Base-by-base conservation (phyloP, 352 stramenopile genomes). In the Globisporangium echinulatum region DNA sequence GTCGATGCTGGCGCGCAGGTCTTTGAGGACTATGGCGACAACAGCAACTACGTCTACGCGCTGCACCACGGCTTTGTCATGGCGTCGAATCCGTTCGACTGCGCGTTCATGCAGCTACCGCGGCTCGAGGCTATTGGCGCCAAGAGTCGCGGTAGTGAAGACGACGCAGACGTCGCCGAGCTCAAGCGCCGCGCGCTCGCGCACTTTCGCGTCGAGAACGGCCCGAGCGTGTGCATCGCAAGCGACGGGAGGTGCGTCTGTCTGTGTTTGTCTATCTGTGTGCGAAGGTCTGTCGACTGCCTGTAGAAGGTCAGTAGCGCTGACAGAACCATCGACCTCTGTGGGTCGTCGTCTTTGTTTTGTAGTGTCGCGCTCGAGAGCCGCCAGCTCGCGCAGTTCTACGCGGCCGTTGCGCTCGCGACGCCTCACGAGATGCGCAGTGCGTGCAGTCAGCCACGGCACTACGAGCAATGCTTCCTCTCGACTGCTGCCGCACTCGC, bases 11-110 rank as follows among this genome's bases (percentile, higher is more conserved):
- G 56, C 8, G 43, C 66, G 3, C 90, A 98, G 59, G 64, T 98
- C 6, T 92, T 97, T 57, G 94, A 98, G 74, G 92, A 98, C 70
- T 98, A 98, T 48, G 92, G 92, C n/a, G 90, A 97, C 76, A 97
- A 96, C 62, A 81, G 83, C 71, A 97, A 96, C 61, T 90, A 88
- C 66, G 69, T 87, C 5, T 92, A 89, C 56, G 77, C 97, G 17
- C 53, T 96, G 39, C 75, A 96, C 53, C 91, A 98, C 65, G 94
- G 89, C 0, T 98, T 98, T 54, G 61, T 98, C 1, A 91, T 96
- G 66, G 8, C 65, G 0, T 68, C 87, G 19, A 97, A 96, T 65
- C 77, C 87, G 4, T 93, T 97, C 61, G 86, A 98, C 67, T 98
- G 94, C 66, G 78, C 80, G 5, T 43, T 63, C 5, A 44, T 96